phyloP scores from a whole-genome alignment of 768 basidiomycete species.

The Suillus decipiens region DNA sequence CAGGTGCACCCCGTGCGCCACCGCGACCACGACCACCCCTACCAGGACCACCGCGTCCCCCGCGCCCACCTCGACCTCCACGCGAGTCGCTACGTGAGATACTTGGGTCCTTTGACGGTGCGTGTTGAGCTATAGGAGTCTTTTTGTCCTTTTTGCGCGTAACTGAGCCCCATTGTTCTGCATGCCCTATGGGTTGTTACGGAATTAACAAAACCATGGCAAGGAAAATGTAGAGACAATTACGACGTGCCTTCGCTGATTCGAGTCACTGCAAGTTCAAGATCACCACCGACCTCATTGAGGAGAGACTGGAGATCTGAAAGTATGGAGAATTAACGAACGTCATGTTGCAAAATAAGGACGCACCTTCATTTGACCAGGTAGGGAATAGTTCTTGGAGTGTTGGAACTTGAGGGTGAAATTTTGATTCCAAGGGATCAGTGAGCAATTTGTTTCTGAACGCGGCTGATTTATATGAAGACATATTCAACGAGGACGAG shows the following conservation, averaged over 20 bases:
- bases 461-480: conserved; percentile 35
- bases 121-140: conserved; percentile 38
- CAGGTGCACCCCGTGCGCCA: conserved; percentile 38
- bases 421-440: conserved; percentile 39
- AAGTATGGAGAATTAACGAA: conserved; percentile 30
- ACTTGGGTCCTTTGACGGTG: conserved; percentile 49
- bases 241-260: conserved; percentile 66
- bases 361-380: conserved; percentile 70
- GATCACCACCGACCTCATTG: conserved; percentile 66
- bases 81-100: conserved; percentile 42
- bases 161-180: conserved; percentile 81
- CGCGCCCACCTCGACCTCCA: conserved; percentile 56
- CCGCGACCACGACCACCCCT: conserved; percentile 45
- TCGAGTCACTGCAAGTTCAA: conserved; percentile 66
- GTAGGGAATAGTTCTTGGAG: conserved; percentile 72
- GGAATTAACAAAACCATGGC: conserved; percentile 3
- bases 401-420: conserved; percentile 53
- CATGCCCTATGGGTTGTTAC: conserved; percentile 51
- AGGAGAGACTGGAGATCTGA: conserved; percentile 70
- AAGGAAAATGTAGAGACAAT: neutral
- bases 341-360: conserved; percentile 12
- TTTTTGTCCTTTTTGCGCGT: conserved; percentile 91
- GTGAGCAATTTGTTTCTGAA: conserved; percentile 26
- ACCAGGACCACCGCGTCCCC: conserved; percentile 61
- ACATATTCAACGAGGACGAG: conserved; percentile 11